phyloP scores from a whole-genome alignment of 495 filamentous ascomycete genomes.

The Neurospora sp. region DNA sequence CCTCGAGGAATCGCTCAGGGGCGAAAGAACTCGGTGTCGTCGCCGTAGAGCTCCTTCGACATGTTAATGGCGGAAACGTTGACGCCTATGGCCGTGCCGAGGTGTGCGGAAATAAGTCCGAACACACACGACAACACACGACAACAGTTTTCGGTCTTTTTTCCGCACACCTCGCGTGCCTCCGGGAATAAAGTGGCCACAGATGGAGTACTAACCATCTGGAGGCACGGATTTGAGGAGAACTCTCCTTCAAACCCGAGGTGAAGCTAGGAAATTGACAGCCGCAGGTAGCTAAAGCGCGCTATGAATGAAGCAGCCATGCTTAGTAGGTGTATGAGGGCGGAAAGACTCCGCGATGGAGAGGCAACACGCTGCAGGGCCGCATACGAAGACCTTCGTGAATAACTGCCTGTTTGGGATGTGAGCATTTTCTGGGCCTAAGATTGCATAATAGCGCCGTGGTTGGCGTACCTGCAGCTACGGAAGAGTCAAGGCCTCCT shows the following conservation, averaged over 20 bases:
- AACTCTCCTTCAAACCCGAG: constrained; percentile 73
- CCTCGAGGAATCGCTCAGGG: constrained; percentile 47
- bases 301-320: constrained; percentile 55
- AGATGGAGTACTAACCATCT: constrained; percentile 31
- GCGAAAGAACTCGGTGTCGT: constrained; percentile 32
- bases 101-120: too few species aligned
- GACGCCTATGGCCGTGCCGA: constrained; percentile 32
- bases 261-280: constrained; percentile 44
- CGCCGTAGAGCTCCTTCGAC: constrained; percentile 21
- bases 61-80: constrained; percentile 20
- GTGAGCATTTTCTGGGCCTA: neutral
- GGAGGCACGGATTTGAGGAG: constrained; percentile 29
- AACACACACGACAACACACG: too few species aligned
- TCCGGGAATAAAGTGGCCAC: constrained; percentile 35
- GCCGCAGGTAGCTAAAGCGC: constrained; percentile 50
- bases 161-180: constrained; percentile 6
- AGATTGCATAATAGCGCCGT: neutral
- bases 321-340: constrained; percentile 58
- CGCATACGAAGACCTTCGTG: constrained; percentile 37
- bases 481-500: constrained; percentile 30
- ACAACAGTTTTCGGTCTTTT: too few species aligned
- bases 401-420: constrained; percentile 24
- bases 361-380: constrained; percentile 59
- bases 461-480: constrained; percentile 21
- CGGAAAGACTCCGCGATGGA: constrained; percentile 60